Percentiles rank a stretch among this genome's conserved stretches.
These are phyloP conservation scores for Plectosphaerella plurivora DNA, from an alignment of 2,329 filamentous ascomycete species.

Conservation along the genomic window DNA sequence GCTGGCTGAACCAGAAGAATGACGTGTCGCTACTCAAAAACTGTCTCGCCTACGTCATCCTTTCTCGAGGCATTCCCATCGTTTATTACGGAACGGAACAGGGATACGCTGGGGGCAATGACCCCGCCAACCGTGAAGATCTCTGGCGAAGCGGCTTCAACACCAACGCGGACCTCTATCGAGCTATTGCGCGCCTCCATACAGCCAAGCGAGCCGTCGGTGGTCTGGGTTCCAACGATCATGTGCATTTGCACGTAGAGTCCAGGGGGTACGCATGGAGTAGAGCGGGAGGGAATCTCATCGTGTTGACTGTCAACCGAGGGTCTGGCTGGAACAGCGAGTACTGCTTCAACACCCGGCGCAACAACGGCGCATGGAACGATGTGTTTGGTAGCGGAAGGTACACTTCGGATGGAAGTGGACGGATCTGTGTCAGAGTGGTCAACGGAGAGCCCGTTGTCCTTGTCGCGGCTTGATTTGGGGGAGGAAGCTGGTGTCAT, in stretches of 20 bases:
- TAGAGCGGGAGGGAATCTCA: slow-evolving; percentile 34
- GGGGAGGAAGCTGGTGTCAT: neutral
- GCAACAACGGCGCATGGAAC: slow-evolving; percentile 31
- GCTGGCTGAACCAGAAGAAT: slow-evolving; percentile 45
- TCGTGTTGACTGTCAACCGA: slow-evolving; percentile 40
- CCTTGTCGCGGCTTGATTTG: slow-evolving; percentile 12
- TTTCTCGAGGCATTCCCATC: slow-evolving; percentile 58
- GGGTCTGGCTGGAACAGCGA: slow-evolving; percentile 30
- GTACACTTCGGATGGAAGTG: slow-evolving; percentile 31
- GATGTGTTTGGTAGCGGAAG: slow-evolving; percentile 28
- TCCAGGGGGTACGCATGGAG: slow-evolving; percentile 40
- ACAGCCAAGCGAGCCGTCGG: slow-evolving; percentile 38
- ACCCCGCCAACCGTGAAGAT: slow-evolving; percentile 51
- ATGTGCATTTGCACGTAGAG: slow-evolving; percentile 35
- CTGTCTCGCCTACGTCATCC: slow-evolving; percentile 55
- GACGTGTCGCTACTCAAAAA: slow-evolving; percentile 57
- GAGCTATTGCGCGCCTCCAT: slow-evolving; percentile 39
- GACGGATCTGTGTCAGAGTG: slow-evolving; percentile 34
- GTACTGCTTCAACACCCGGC: slow-evolving; percentile 36
- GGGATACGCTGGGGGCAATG: slow-evolving; percentile 43
- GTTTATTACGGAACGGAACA: slow-evolving; percentile 65
- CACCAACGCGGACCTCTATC: slow-evolving; percentile 41
- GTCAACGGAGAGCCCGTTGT: slow-evolving; percentile 38
- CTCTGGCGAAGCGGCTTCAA: slow-evolving; percentile 50
- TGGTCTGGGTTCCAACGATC: slow-evolving; percentile 37